phyloP scores from a whole-genome alignment of 306 rosid genomes.

The Cyamopsis tetragonoloba region DNA sequence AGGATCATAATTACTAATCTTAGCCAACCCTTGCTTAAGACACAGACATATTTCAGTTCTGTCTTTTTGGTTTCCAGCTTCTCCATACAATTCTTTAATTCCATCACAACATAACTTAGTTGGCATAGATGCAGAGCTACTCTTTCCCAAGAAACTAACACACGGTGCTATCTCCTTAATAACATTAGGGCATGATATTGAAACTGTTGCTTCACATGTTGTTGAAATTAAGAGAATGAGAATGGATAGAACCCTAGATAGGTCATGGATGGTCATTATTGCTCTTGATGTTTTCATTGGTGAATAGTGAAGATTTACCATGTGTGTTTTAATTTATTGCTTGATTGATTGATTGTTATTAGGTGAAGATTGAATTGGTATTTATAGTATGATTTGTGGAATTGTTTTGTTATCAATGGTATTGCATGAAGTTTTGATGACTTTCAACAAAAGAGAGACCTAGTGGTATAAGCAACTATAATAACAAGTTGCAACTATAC shows the following conservation, averaged over 20 bases:
- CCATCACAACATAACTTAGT: slow-evolving; percentile 17
- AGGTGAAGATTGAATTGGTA: neutral
- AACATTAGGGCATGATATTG: neutral
- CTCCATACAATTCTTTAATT: neutral
- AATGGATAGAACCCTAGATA: neutral
- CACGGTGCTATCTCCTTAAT: neutral
- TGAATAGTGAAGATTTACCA: no score
- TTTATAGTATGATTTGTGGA: neutral
- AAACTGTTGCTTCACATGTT: neutral
- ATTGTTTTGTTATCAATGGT: neutral
- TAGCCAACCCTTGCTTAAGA: slow-evolving; percentile 1
- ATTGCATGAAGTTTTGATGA: slow-evolving; percentile 24
- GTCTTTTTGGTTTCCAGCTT: neutral
- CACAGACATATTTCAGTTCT: slow-evolving; percentile 1
- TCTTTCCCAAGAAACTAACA: neutral
- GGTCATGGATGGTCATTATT: neutral
- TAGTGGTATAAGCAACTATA: neutral
- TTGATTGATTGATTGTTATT: neutral
- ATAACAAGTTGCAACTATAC: no score
- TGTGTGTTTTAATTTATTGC: no score
- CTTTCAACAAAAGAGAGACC: neutral
- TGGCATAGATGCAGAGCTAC: neutral
- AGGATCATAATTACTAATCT: slow-evolving; percentile 1
- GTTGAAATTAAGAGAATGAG: neutral
- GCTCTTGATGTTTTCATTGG: slow-evolving; percentile 14